Evolutionary conservation across 106 monocot species (phyloP), one percentile per base, ranked within the genome.

Genomic region (Chionographis japonica): DNA sequence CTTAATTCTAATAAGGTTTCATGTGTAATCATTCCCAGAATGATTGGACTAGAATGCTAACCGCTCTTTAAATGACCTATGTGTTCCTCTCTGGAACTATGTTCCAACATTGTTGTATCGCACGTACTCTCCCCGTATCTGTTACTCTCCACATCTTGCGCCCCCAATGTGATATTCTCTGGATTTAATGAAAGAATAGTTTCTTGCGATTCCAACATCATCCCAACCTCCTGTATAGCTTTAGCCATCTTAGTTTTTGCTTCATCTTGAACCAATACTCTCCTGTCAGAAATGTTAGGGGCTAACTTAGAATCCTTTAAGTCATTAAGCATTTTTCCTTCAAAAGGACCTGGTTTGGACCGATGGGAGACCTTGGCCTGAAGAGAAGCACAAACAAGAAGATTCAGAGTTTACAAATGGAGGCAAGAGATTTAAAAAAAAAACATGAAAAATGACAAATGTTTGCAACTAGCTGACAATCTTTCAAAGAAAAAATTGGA

Each of bases 291-390:
- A 61, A 37, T 19, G 3, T 40, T 3, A 35, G 37, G 54, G 3
- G 40, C 7, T 43, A 52, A 40, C 52, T 72, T 77, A 1, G 16
- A 35, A 19, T 8, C 17, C 67, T 64, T 74, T 41, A 37, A 16
- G 20, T 61, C 40, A 11, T 20, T 37, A 61, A n/a, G 19, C 37
- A 16, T 17, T 42, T 67, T 70, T 2, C 14, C 46, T 40, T 54
- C 67, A 5, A 18, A 17, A 37, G 50, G 6, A 56, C 43, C 35
- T 8, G 13, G 13, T 60, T 66, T 65, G n/a, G 41, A 3, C n/a
- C 3, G 52, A 37, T 63, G 69, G 37, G 67, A 62, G 38, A 36
- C 37, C 36, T 62, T 72, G 7, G 66, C 17, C 76, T 77, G 75
- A 60, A 68, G 3, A 51, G 40, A 35, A 14, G 57, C 27, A 27